phyloP scores from a whole-genome alignment of 2,329 filamentous ascomycete genomes.

The Elsinoe australis region DNA sequence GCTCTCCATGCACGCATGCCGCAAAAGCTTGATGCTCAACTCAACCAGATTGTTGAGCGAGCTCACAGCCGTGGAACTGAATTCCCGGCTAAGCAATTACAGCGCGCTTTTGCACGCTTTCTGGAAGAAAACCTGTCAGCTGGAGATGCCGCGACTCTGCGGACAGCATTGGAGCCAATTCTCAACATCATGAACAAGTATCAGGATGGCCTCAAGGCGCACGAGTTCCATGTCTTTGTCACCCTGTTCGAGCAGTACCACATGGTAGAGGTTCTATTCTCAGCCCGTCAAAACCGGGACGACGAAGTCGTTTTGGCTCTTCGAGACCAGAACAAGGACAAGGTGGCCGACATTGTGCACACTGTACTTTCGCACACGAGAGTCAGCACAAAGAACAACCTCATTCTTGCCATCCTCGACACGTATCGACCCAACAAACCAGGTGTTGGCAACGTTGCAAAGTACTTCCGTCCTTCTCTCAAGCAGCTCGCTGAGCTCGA shows the following conservation, averaged over 20 bases:
- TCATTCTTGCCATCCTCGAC: constrained; percentile 83
- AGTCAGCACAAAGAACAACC: constrained; percentile 86
- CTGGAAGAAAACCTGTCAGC: constrained; percentile 73
- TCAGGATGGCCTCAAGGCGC: constrained; percentile 76
- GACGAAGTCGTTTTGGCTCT: constrained; percentile 91
- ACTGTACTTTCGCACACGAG: constrained; percentile 90
- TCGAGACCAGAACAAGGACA: constrained; percentile 93
- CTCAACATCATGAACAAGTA: constrained; percentile 72
- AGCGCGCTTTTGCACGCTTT: constrained; percentile 80
- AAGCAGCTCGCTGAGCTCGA: constrained; percentile 86
- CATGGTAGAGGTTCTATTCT: constrained; percentile 79
- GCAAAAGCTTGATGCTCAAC: constrained; percentile 74
- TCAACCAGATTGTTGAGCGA: constrained; percentile 79
- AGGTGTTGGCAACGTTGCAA: constrained; percentile 76
- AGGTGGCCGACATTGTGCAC: constrained; percentile 74
- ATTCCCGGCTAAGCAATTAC: constrained; percentile 83
- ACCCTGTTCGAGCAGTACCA: constrained; percentile 74
- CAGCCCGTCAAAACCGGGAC: constrained; percentile 73
- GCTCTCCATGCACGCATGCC: constrained; percentile 97
- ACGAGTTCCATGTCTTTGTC: constrained; percentile 78
- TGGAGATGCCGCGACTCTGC: constrained; percentile 65
- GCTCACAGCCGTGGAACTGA: constrained; percentile 69
- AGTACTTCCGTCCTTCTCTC: constrained; percentile 74
- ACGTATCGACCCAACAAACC: constrained; percentile 94
- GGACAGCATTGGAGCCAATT: constrained; percentile 65